phyloP scores from a whole-genome alignment of 208 protist genomes.

The Leishmania martiniquensis region DNA sequence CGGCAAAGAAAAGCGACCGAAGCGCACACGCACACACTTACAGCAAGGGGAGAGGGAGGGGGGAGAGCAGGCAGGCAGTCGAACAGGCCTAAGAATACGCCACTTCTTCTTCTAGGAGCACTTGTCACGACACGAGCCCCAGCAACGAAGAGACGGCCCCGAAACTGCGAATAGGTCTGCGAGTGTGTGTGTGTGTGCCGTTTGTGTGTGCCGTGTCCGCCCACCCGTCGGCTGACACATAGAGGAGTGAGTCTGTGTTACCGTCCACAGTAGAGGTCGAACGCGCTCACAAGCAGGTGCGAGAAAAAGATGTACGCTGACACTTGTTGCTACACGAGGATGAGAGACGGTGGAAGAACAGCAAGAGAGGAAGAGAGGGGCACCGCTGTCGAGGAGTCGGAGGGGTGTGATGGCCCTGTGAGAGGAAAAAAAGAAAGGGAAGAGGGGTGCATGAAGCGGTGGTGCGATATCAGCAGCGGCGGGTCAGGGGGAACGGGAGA shows the following conservation, averaged over 20 bases:
- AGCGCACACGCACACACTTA: no score
- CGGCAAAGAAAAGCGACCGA: not conserved
- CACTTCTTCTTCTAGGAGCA: no score
- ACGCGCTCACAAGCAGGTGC: not conserved
- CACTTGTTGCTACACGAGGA: not conserved
- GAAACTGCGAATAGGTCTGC: not conserved
- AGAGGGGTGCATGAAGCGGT: conserved; percentile 3
- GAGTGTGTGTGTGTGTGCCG: no score
- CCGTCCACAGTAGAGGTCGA: not conserved
- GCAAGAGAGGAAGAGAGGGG: not conserved
- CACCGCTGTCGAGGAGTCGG: not conserved
- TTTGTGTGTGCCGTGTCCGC: not conserved
- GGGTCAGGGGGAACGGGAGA: no score
- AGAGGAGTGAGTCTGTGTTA: not conserved
- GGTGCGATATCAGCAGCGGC: not conserved
- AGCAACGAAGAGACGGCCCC: not conserved
- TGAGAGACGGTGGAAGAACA: not conserved
- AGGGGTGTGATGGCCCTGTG: not conserved
- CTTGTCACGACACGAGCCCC: not conserved
- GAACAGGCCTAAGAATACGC: not conserved
- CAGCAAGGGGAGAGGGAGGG: not conserved
- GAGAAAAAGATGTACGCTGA: not conserved
- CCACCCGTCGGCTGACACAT: not conserved
- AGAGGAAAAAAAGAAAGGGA: conserved; percentile 21
- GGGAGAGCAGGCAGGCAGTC: not conserved